Conservation (phyloP, 2,329 filamentous ascomycete genomes). For the Penicillium hesseltinei region DNA sequence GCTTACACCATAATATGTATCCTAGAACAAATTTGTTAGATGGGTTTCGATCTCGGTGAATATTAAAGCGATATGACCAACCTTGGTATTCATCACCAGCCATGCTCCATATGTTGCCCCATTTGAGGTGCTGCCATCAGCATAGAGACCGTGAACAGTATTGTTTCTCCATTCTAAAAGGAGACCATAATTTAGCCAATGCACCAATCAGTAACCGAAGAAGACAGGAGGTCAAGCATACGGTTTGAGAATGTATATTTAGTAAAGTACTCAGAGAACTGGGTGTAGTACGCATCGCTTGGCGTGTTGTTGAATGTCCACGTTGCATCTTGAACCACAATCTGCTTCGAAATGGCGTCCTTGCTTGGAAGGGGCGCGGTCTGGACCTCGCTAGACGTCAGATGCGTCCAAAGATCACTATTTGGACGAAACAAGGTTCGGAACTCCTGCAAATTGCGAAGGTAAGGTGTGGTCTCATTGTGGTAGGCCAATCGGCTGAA, state of each 20-base stretch:
- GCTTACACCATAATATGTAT: slow-evolving; percentile 31
- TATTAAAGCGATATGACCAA: slow-evolving; percentile 48
- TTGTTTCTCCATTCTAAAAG: slow-evolving; percentile 54
- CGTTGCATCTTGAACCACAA: slow-evolving; percentile 62
- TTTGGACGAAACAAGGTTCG: slow-evolving; percentile 62
- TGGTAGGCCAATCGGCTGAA: slow-evolving; percentile 61
- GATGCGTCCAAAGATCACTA: slow-evolving; percentile 60
- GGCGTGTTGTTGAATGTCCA: slow-evolving; percentile 59
- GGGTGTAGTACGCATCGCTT: slow-evolving; percentile 54
- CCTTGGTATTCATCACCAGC: slow-evolving; percentile 64
- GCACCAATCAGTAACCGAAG: not conserved
- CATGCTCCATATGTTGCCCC: slow-evolving; percentile 59
- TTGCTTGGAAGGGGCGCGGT: slow-evolving; percentile 53
- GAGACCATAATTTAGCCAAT: not conserved
- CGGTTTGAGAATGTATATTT: slow-evolving; percentile 63
- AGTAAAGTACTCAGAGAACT: slow-evolving; percentile 62
- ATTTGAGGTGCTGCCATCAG: slow-evolving; percentile 51
- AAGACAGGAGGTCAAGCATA: not conserved
- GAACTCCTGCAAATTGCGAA: slow-evolving; percentile 61
- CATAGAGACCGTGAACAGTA: slow-evolving; percentile 56
- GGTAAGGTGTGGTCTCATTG: slow-evolving; percentile 56
- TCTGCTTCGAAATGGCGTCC: slow-evolving; percentile 37
- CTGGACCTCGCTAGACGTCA: slow-evolving; percentile 57
- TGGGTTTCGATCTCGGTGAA: not conserved
- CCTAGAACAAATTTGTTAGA: slow-evolving; percentile 12